These are phyloP conservation scores for Darksidea phi DNA, from an alignment of 495 filamentous ascomycete genomes.

Conservation along the genomic window DNA sequence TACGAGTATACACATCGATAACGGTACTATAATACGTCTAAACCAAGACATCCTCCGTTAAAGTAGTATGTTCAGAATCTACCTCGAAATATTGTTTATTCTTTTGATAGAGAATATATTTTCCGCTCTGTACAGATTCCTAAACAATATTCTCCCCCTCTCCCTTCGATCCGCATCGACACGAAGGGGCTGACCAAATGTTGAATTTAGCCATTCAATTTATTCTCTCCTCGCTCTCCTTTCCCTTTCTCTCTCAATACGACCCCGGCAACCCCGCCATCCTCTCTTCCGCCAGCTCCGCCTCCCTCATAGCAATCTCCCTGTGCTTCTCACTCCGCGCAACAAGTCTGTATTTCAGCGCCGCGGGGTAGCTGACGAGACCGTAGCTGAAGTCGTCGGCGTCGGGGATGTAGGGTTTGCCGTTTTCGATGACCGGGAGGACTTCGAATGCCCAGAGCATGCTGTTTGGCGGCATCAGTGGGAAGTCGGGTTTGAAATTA, in stretches of 20 bases:
- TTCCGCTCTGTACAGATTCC: no score
- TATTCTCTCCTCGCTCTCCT: no score
- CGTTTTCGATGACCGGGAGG: constrained; percentile 4
- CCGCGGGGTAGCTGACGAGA: constrained; percentile 4
- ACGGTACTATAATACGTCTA: no score
- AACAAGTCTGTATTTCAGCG: constrained; percentile 8
- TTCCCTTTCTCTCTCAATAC: not conserved
- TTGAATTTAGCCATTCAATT: no score
- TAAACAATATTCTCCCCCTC: no score
- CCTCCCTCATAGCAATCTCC: constrained; percentile 7
- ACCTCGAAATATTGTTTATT: no score
- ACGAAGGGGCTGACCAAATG: no score
- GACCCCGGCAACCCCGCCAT: constrained; percentile 6
- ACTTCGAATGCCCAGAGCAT: constrained; percentile 7
- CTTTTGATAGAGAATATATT: no score
- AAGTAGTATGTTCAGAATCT: no score
- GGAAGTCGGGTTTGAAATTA: constrained; percentile 7
- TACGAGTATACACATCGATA: no score
- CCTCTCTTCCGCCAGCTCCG: constrained; percentile 6
- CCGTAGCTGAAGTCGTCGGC: constrained; percentile 5
- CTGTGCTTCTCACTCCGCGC: constrained; percentile 7
- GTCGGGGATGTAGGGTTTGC: constrained; percentile 7
- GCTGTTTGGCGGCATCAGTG: constrained; percentile 5
- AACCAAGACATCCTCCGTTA: no score
- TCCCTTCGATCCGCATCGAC: no score